phyloP scores from a whole-genome alignment of 1,284 basidiomycete genomes.

The Cronartium quercuum region DNA sequence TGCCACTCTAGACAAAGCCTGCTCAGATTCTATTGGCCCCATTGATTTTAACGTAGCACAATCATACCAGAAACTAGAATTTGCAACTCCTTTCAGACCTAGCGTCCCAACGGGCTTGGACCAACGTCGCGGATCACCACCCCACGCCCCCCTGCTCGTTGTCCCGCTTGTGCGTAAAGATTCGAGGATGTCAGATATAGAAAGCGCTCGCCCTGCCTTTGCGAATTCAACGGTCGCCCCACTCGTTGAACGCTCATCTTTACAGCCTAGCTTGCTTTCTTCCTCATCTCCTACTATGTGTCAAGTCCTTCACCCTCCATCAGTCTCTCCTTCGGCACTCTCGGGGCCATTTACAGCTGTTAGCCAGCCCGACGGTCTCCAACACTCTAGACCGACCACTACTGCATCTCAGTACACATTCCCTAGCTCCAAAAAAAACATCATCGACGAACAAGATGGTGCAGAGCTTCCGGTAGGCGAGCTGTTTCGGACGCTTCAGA shows the following conservation, averaged over 20 bases:
- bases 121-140: slow-evolving; percentile 4
- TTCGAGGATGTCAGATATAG: background rate
- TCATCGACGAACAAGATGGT: background rate
- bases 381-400: too few species aligned
- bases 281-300: slow-evolving; percentile 10
- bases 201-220: slow-evolving; percentile 4
- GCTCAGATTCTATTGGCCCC: background rate
- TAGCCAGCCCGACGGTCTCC: background rate
- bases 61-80: background rate
- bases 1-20: background rate
- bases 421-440: slow-evolving; percentile 9
- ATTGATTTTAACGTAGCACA: slow-evolving; percentile 2
- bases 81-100: background rate
- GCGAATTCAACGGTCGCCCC: background rate
- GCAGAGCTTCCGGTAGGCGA: slow-evolving; percentile 27
- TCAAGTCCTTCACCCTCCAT: slow-evolving; percentile 34
- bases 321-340: slow-evolving; percentile 28
- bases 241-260: background rate
- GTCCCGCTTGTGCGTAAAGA: background rate
- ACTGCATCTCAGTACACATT: slow-evolving; percentile 6
- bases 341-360: slow-evolving; percentile 10
- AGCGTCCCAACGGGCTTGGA: slow-evolving; percentile 3
- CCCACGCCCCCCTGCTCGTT: slow-evolving; percentile 2
- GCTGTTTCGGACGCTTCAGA: slow-evolving; percentile 37
- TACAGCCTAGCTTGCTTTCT: slow-evolving; percentile 5